phyloP scores from a whole-genome alignment of 2,329 filamentous ascomycete genomes.

The Raffaelea ambrosiae region DNA sequence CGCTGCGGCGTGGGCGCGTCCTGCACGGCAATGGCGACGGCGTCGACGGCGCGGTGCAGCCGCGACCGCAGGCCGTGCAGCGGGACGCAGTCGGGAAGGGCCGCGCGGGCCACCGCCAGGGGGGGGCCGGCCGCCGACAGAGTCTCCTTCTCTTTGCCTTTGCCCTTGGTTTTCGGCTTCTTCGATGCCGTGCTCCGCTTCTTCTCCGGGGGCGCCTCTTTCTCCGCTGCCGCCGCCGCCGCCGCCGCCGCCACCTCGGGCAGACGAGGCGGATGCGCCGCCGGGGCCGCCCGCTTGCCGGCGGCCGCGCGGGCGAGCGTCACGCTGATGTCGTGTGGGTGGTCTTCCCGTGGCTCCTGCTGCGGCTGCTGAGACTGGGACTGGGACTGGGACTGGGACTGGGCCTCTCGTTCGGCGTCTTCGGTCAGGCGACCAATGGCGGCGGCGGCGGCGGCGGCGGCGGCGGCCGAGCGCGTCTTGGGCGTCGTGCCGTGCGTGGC shows the following conservation, averaged over 20 bases:
- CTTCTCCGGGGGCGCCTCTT: no score
- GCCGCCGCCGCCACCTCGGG: no score
- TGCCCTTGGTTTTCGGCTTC: no score
- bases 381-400: no score
- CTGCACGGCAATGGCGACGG: conserved; percentile 46
- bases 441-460: background rate
- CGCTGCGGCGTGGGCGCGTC: conserved; percentile 35
- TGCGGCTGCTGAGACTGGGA: background rate
- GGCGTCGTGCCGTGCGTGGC: no score
- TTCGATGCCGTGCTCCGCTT: no score
- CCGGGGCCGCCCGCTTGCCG: conserved; percentile 13
- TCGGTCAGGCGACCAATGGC: no score
- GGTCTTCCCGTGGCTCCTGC: background rate
- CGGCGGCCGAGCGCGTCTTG: background rate
- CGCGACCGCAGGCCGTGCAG: conserved; percentile 44
- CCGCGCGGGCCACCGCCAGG: conserved; percentile 37
- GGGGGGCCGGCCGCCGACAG: no score
- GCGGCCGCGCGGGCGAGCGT: conserved; percentile 21
- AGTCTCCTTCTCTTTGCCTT: no score
- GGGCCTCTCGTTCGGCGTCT: no score
- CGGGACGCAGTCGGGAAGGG: conserved; percentile 42
- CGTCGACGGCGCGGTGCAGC: conserved; percentile 40
- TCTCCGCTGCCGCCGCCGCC: no score
- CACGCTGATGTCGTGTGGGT: conserved; percentile 14
- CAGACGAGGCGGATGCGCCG: no score